Percentiles rank a stretch among this genome's conserved stretches.
These are phyloP conservation scores for Hymenoscyphus albidus DNA, from an alignment of 2,329 filamentous ascomycete genomes.

Conservation along the genomic window DNA sequence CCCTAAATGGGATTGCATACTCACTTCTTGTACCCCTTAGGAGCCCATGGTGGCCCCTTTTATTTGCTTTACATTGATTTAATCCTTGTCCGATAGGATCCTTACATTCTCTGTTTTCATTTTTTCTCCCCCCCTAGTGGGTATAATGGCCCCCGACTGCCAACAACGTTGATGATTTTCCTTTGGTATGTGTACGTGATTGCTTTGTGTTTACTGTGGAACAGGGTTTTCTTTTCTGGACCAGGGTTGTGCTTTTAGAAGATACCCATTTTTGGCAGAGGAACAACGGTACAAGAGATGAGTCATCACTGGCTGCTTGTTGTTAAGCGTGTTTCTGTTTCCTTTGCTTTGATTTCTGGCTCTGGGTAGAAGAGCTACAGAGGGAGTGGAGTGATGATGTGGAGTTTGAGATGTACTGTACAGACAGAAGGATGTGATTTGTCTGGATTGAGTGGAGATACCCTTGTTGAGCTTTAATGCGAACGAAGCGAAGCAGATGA, in stretches of 20 bases:
- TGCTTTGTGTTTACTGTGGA: background rate
- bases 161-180: constrained; percentile 3
- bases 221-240: background rate
- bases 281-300: background rate
- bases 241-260: background rate
- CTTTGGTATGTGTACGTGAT: constrained; percentile 1
- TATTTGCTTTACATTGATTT: constrained; percentile 6
- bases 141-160: constrained; percentile 5
- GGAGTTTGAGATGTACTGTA: background rate
- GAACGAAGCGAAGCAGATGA: background rate
- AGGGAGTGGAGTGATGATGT: background rate
- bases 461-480: background rate
- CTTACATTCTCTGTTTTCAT: constrained; percentile 2
- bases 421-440: background rate
- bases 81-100: background rate
- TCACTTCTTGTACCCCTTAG: background rate
- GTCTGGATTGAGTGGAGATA: constrained; percentile 1
- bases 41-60: background rate
- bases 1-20: background rate
- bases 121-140: background rate
- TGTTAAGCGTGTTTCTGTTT: background rate
- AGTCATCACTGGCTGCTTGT: constrained; percentile 4
- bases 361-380: background rate
- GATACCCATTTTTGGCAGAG: constrained; percentile 2
- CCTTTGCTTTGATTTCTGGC: background rate